A percentile compares a stretch with the other conserved stretches of the same genome.
Conservation (phyloP, 805 yeast species). For the Cyberlindnera japonica region DNA sequence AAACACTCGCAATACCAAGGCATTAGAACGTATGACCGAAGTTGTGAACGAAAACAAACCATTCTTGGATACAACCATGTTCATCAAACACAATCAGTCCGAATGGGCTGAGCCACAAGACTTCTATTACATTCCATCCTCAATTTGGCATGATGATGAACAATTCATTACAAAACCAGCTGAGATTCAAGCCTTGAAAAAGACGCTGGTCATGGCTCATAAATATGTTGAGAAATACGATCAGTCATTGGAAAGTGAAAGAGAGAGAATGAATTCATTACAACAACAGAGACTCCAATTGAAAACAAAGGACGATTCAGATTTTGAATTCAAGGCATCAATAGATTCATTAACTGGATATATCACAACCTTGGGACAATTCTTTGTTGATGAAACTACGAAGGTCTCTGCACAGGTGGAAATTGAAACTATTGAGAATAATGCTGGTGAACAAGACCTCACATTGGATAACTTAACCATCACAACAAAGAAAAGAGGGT, state of each 20-base stretch:
- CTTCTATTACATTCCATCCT: constrained; percentile 79
- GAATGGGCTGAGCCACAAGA: constrained; percentile 87
- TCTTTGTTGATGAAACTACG: constrained; percentile 67
- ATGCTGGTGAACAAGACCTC: constrained; percentile 72
- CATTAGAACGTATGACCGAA: constrained; percentile 47
- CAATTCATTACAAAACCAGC: constrained; percentile 54
- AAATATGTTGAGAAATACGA: constrained; percentile 28
- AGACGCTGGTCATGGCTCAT: constrained; percentile 42
- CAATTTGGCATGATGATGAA: constrained; percentile 97
- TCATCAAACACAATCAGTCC: constrained; percentile 73
- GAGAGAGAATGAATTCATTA: constrained; percentile 30
- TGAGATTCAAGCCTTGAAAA: constrained; percentile 44
- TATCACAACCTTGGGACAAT: constrained; percentile 51
- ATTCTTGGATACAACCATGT: constrained; percentile 80
- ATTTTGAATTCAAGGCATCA: constrained; percentile 36
- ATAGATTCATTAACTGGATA: constrained; percentile 48
- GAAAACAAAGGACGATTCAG: constrained; percentile 44
- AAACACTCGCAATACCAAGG: constrained; percentile 38
- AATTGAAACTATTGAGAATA: constrained; percentile 83
- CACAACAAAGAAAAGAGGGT: constrained; percentile 54
- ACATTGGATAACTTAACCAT: constrained; percentile 49
- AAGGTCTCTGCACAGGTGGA: constrained; percentile 81
- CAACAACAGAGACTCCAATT: constrained; percentile 31
- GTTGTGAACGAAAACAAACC: constrained; percentile 71
- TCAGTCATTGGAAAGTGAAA: constrained; percentile 28